Conservation (phyloP, 345 rosid genomes). For the Euclidium syriacum region DNA sequence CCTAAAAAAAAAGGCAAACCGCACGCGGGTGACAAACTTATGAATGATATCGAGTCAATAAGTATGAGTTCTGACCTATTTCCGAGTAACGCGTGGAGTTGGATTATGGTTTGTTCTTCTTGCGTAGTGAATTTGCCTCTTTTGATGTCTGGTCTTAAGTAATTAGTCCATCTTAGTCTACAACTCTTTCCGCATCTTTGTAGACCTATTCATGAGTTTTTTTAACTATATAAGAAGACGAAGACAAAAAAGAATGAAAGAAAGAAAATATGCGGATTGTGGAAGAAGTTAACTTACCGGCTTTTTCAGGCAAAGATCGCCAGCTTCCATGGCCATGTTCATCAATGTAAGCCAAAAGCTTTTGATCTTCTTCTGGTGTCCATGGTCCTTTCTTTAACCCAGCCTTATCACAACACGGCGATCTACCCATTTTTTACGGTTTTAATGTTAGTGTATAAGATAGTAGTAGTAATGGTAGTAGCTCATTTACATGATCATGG, state of each 20-base stretch:
- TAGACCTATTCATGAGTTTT: slow-evolving; percentile 47
- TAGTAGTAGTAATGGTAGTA: background rate
- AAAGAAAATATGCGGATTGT: background rate
- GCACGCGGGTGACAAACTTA: too few species aligned
- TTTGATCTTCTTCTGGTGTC: slow-evolving; percentile 95
- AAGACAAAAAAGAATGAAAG: background rate
- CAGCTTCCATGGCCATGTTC: slow-evolving; percentile 96
- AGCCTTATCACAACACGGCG: slow-evolving; percentile 79
- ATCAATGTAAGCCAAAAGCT: slow-evolving; percentile 82
- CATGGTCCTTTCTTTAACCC: slow-evolving; percentile 97
- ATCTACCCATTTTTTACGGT: slow-evolving; percentile 50
- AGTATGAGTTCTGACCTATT: too few species aligned
- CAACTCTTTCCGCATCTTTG: slow-evolving; percentile 95
- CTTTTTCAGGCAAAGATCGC: slow-evolving; percentile 85
- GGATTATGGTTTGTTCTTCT: slow-evolving; percentile 94
- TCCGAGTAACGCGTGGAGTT: slow-evolving; percentile 92
- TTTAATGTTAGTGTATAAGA: slow-evolving; percentile 5
- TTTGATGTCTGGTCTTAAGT: slow-evolving; percentile 86
- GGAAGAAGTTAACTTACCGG: slow-evolving; percentile 43
- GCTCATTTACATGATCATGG: slow-evolving; percentile 6
- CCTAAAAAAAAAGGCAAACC: too few species aligned
- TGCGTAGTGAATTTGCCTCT: slow-evolving; percentile 87
- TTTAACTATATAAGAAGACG: too few species aligned
- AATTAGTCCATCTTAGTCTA: slow-evolving; percentile 94
- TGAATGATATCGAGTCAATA: too few species aligned